These are phyloP conservation scores for Rhamnella rubrinervis DNA, from an alignment of 331 rosid species.

Conservation along the genomic window DNA sequence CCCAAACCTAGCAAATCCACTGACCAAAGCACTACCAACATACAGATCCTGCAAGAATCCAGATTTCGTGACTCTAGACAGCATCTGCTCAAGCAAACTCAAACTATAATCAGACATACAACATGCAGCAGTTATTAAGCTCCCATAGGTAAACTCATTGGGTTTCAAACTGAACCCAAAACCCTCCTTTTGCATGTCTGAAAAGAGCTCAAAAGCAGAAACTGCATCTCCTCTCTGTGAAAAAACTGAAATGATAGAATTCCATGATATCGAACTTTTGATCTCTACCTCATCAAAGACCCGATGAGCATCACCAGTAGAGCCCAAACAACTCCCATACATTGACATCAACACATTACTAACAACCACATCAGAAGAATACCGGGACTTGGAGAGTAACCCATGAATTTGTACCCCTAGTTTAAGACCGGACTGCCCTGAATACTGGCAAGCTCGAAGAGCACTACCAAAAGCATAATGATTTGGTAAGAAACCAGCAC, in stretches of 20 bases:
- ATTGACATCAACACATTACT: constrained; percentile 74
- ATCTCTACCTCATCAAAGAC: constrained; percentile 52
- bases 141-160: constrained; percentile 77
- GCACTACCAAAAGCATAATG: constrained; percentile 70
- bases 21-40: constrained; percentile 88
- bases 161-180: constrained; percentile 42
- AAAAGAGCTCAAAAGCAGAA: constrained; percentile 61
- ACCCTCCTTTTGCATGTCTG: constrained; percentile 56
- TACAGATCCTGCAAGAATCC: constrained; percentile 65
- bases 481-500: constrained; percentile 50
- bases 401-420: constrained; percentile 78
- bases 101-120: constrained; percentile 43
- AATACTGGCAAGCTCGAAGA: constrained; percentile 75
- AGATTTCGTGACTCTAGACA: constrained; percentile 57
- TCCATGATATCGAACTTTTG: constrained; percentile 68
- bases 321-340: constrained; percentile 63
- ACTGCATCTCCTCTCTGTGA: constrained; percentile 63
- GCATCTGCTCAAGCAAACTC: constrained; percentile 64
- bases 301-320: constrained; percentile 51
- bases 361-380: constrained; percentile 48
- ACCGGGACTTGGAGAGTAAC: constrained; percentile 48
- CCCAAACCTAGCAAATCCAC: constrained; percentile 74
- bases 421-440: constrained; percentile 41
- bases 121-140: constrained; percentile 66
- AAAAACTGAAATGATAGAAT: constrained; percentile 76